These are phyloP conservation scores for Phytopythium montanum DNA, from an alignment of 352 stramenopile genomes.

Conservation along the genomic window DNA sequence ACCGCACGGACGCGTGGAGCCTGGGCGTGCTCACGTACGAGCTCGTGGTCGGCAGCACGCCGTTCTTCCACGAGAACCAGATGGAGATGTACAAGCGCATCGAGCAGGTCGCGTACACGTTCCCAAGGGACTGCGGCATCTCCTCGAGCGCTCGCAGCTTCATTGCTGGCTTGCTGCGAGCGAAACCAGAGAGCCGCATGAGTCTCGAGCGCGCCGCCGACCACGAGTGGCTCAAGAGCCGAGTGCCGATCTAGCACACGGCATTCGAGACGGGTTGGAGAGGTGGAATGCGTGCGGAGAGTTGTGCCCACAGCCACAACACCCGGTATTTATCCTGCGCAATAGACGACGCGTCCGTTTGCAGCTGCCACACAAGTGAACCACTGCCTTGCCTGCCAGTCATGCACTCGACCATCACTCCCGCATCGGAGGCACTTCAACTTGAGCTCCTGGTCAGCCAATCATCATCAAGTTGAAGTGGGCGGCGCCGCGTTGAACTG, in stretches of 20 bases:
- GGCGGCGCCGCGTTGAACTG: constrained; percentile 29
- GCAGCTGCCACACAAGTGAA: constrained; percentile 26
- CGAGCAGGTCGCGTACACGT: constrained; percentile 50
- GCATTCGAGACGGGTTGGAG: too few species aligned
- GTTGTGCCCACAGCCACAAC: too few species aligned
- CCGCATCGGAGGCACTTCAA: too few species aligned
- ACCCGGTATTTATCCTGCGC: constrained; percentile 53
- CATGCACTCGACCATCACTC: neutral
- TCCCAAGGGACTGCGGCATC: constrained; percentile 41
- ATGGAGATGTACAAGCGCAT: constrained; percentile 85
- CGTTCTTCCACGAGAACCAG: constrained; percentile 80
- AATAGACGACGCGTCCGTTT: constrained; percentile 66
- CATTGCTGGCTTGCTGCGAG: constrained; percentile 53
- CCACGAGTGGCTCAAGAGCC: constrained; percentile 62
- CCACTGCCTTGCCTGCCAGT: too few species aligned
- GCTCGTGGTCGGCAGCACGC: constrained; percentile 66
- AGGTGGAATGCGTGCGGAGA: too few species aligned
- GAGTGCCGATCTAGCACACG: constrained; percentile 19
- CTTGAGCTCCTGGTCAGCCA: too few species aligned
- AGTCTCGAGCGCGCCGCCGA: constrained; percentile 43
- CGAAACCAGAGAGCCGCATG: constrained; percentile 55
- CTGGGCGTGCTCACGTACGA: constrained; percentile 83
- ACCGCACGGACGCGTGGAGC: constrained; percentile 75
- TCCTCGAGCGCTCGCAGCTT: constrained; percentile 61
- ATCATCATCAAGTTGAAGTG: too few species aligned